Evolutionary conservation across 352 stramenopile genomes (phyloP), one percentile per base, ranked within the genome.

Genomic region (Phytophthora fragariaefolia): DNA sequence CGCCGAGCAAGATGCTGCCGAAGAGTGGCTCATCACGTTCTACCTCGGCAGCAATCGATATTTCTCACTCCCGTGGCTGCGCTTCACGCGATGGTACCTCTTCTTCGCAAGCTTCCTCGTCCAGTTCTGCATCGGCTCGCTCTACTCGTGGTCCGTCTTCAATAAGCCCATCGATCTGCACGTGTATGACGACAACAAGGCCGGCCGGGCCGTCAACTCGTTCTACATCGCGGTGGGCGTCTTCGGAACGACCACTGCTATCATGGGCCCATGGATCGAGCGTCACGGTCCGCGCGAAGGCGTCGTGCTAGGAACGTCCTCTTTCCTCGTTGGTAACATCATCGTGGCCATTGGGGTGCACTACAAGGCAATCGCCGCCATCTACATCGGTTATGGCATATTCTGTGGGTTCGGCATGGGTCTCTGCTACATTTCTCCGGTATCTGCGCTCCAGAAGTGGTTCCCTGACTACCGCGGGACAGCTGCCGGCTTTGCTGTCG

Each of bases 131-230:
- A 85, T 84, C 63, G 82, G 82, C 4, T 86, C 77, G 51, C 76
- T 90, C 49, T 90, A 90, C 65, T 79, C 78, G 4, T 90, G 80
- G 80, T 87, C 77, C 6, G 77, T 89, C 42, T 82, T 89, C 67
- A 90, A 90, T 69, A 83, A 80, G 30, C 80, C 79, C n/a, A 76
- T 90, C 23, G 80, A 89, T 30, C 59, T 36, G 32, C 64, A 74
- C 45, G 52, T 87, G 7, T 89, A 75, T 60, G 60, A 77, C 49
- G 58, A 88, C 58, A 43, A 26, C 22, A 74, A 56, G 13, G 67
- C 67, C 1, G 77, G 73, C 23, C 68, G 73, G 17, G 80, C 79
- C 0, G 82, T 90, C 17, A 86, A 87, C 48, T 56, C 77, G 5
- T 89, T 90, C 66, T 90, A 88, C 70, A 87, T 77, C 4, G 77